Conservation (phyloP, 441 rosid species). For the Populus hybrid region DNA sequence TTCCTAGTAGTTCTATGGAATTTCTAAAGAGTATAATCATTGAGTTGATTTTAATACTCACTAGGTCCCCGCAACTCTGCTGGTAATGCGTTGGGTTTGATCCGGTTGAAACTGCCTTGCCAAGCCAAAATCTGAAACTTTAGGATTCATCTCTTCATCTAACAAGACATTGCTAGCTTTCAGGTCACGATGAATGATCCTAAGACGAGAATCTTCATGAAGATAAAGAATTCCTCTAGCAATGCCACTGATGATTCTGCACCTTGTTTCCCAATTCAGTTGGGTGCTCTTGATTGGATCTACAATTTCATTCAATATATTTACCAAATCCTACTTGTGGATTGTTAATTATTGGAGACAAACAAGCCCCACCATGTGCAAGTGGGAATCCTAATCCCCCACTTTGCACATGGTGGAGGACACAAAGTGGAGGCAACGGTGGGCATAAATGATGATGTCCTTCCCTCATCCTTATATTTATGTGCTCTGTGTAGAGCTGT, state of each 20-base stretch:
- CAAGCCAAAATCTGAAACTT: slow-evolving; percentile 62
- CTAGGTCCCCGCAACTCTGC: slow-evolving; percentile 58
- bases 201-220: slow-evolving; percentile 54
- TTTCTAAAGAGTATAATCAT: background rate
- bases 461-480: too few relatives aligned
- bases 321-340: background rate
- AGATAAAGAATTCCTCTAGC: slow-evolving; percentile 55
- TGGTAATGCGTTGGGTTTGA: slow-evolving; percentile 42
- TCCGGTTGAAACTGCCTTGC: slow-evolving; percentile 54
- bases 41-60: slow-evolving; percentile 18
- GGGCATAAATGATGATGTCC: too few relatives aligned
- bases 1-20: background rate
- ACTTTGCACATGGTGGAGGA: too few relatives aligned
- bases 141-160: slow-evolving; percentile 45
- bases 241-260: slow-evolving; percentile 28
- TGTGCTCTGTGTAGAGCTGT: too few relatives aligned
- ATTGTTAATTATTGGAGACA: background rate
- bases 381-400: too few relatives aligned
- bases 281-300: slow-evolving; percentile 23
- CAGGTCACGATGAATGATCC: slow-evolving; percentile 55
- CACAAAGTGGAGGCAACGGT: too few relatives aligned
- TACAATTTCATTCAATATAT: slow-evolving; percentile 9
- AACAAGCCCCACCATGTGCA: too few relatives aligned
- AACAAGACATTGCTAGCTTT: slow-evolving; percentile 56
- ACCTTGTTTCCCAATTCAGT: too few relatives aligned